Evolutionary conservation across 805 yeast species (phyloP), one percentile per base, ranked within the genome.

Genomic region (Dipodascopsis tothii): DNA sequence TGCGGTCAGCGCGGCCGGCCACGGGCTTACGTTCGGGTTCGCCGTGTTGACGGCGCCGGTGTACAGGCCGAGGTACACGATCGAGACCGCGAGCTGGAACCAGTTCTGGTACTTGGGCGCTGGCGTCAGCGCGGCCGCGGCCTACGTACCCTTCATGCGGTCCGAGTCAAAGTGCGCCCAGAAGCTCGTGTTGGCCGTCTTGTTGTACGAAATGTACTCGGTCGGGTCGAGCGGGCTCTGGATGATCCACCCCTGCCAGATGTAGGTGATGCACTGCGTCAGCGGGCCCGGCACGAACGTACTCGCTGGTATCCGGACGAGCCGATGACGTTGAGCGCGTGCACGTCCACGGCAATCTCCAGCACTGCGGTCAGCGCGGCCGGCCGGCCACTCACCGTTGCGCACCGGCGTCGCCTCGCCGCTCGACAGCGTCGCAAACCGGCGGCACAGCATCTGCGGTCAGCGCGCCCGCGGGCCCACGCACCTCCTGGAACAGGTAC

Each of bases 171-270:
- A 84, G 62, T 86, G 96, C 2, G 73, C 62, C 41, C 63, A 51
- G 46, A 83, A 66, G 11, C 70, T 66, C 3, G 77, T 66, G 20
- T 78, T 75, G 0, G 77, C 69, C 11, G 79, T 73, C 0, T 77
- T 78, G 48, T 71, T 73, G 60, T 81, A 84, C 44, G 80, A 57
- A 21, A 76, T 79, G 55, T 81, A 86, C 14, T 78, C 77, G 20
- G 74, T 71, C 4, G 92, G 84, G 58, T 84, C 85, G 11, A 60
- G 62, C 9, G 78, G 75, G 19, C 81, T 74, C 63, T 85, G 95
- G 40, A 83, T 72, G 50, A 86, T 83, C 94, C 95, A 84, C 22
- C 96, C 96, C 44, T 88, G 69, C 96, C 96, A 86, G 39, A 86
- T 63, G 94, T 95, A 86, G 53, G 80, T 78, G 56, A 85, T 73